These are phyloP conservation scores for Xylaria sp. DNA, from an alignment of 2,329 filamentous ascomycete species.

Conservation along the genomic window DNA sequence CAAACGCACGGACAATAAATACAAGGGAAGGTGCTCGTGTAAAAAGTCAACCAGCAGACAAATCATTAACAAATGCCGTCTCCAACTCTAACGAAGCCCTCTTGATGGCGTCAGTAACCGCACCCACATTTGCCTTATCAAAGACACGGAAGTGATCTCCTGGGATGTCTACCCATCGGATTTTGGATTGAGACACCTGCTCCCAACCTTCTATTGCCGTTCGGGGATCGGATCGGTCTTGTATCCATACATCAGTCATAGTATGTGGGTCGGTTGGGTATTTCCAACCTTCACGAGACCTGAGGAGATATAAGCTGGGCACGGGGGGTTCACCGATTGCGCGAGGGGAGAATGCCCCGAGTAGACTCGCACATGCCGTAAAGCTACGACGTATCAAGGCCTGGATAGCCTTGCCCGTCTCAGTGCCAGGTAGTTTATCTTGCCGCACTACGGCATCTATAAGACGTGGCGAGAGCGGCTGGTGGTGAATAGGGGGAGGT, in stretches of 20 bases:
- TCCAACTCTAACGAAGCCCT: slow-evolving; percentile 29
- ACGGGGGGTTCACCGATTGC: not conserved
- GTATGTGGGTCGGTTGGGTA: slow-evolving; percentile 1
- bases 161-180: slow-evolving; percentile 35
- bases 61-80: not conserved
- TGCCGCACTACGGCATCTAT: no score
- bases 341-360: not conserved
- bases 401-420: slow-evolving; percentile 10
- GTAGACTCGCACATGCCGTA: not conserved
- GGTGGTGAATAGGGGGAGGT: slow-evolving; percentile 50
- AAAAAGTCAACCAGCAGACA: no score
- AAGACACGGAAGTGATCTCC: slow-evolving; percentile 35
- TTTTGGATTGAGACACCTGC: slow-evolving; percentile 17
- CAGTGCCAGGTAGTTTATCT: slow-evolving; percentile 4
- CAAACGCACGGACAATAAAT: no score
- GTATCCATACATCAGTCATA: slow-evolving; percentile 25
- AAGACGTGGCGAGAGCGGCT: no score
- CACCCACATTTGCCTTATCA: slow-evolving; percentile 28
- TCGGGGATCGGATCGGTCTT: slow-evolving; percentile 2
- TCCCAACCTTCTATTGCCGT: slow-evolving; percentile 30
- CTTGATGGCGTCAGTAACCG: slow-evolving; percentile 26
- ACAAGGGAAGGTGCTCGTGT: no score
- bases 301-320: slow-evolving; percentile 6
- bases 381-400: slow-evolving; percentile 12
- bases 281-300: slow-evolving; percentile 13